Evolutionary conservation across 805 yeast genomes (phyloP).

Genomic region (Saturnispora sanitii): DNA sequence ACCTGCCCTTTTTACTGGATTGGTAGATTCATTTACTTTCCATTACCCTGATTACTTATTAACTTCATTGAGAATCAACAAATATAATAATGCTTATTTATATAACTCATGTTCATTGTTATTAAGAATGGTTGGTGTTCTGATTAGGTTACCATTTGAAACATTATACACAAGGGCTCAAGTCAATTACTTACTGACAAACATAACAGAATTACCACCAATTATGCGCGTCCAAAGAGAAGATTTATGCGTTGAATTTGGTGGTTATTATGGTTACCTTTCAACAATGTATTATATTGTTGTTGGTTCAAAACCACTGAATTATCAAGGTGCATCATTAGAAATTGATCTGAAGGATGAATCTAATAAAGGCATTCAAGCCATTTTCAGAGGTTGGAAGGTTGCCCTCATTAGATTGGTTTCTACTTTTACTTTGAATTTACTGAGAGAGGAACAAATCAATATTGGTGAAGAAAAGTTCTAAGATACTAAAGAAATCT

Average conservation of each 20-base stretch:
- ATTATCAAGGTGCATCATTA: slow-evolving; percentile 19
- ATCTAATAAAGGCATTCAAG: slow-evolving; percentile 37
- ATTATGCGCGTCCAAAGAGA: slow-evolving; percentile 35
- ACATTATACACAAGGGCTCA: slow-evolving; percentile 80
- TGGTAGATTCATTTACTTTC: slow-evolving; percentile 21
- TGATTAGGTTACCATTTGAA: slow-evolving; percentile 77
- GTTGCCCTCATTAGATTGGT: slow-evolving; percentile 69
- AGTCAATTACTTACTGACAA: slow-evolving; percentile 45
- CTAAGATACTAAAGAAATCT: too few relatives aligned
- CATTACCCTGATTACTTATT: slow-evolving; percentile 44
- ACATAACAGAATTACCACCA: slow-evolving; percentile 27
- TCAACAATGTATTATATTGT: slow-evolving; percentile 42
- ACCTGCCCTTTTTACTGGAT: slow-evolving; percentile 44
- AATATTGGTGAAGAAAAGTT: slow-evolving; percentile 34
- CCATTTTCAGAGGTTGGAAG: slow-evolving; percentile 84
- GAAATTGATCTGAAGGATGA: slow-evolving; percentile 27
- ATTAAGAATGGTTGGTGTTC: slow-evolving; percentile 58
- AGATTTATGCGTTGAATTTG: slow-evolving; percentile 51
- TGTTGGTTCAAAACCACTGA: slow-evolving; percentile 27
- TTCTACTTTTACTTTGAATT: slow-evolving; percentile 73
- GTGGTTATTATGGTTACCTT: slow-evolving; percentile 44
- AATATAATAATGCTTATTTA: slow-evolving; percentile 48
- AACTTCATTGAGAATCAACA: slow-evolving; percentile 55
- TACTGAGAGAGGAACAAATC: slow-evolving; percentile 42
- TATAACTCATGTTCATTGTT: slow-evolving; percentile 50